These are phyloP conservation scores for Proliferodiscus dingleyae DNA, from an alignment of 2,329 filamentous ascomycete genomes.

Conservation along the genomic window DNA sequence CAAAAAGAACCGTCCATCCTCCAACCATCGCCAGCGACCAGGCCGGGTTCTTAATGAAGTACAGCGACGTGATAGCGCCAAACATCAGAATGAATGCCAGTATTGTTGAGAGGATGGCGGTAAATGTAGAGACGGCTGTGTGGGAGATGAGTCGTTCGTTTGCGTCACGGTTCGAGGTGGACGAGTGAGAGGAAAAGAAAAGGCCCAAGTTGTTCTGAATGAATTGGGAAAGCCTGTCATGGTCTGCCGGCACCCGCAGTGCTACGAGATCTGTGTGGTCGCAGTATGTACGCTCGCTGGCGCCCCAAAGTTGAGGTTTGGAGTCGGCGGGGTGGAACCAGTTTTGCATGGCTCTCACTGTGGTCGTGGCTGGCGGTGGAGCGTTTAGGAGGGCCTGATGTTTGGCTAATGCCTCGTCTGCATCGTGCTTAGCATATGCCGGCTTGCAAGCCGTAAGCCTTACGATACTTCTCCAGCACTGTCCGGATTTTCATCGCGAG, in stretches of 20 bases:
- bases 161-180: conserved; percentile 7
- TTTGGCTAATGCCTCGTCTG: conserved; percentile 14
- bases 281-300: conserved; percentile 12
- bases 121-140: conserved; percentile 3
- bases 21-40: conserved; percentile 17
- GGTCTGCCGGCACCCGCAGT: conserved; percentile 19
- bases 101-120: conserved; percentile 10
- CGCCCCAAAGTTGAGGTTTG: conserved; percentile 21
- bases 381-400: conserved; percentile 16
- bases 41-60: conserved; percentile 9
- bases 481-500: conserved; percentile 13
- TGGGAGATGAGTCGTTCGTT: conserved; percentile 11
- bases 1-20: conserved; percentile 22
- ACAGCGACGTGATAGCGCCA: conserved; percentile 17
- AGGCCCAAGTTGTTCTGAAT: conserved; percentile 24
- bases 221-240: conserved; percentile 27
- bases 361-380: conserved; percentile 9
- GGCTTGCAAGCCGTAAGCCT: neutral
- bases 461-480: conserved; percentile 17
- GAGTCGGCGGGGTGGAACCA: conserved; percentile 16
- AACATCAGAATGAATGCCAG: conserved; percentile 16
- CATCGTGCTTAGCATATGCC: too few relatives aligned
- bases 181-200: conserved; percentile 13
- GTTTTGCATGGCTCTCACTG: conserved; percentile 17
- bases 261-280: conserved; percentile 25